Base-by-base conservation (phyloP, 495 filamentous ascomycete species). In the Aspergillus wentii region DNA sequence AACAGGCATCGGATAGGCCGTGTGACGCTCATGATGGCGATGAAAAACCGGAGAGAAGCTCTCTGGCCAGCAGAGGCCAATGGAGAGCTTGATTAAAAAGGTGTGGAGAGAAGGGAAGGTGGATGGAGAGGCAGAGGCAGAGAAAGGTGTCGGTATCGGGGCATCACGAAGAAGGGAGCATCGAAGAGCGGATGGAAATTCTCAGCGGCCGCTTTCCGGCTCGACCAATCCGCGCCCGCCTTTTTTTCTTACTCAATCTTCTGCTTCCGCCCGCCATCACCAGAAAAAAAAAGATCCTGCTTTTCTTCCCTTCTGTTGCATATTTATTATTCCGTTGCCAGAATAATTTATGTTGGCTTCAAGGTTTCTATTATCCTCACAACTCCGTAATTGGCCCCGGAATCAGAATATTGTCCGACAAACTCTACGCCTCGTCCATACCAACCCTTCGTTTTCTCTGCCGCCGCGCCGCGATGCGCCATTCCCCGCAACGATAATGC, bases 1-100 rank as follows among this genome's bases (percentile, higher is more conserved):
- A 80, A 67, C 30, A 81, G 64, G 56, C 76, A 77, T 70, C 66
- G 56, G 55, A 73, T 70, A 19, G 80, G 72, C 27, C 79, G 71
- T 48, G 68, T 61, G 62, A 72, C 56, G 52, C 64, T 81, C 80
- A 83, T 85, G 18, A 11, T 66, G 54, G n/a, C n/a, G n/a, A n/a
- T n/a, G n/a, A n/a, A n/a, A n/a, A n/a, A 35, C 34, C 26, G 30
- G 35, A 29, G n/a, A 11, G 17, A 30, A 34, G 43, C 49, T 56
- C 55, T 41, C 49, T 43, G 48, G 54, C 58, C 54, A 56, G 48
- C 47, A 50, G 33, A 25, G 47, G 46, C 52, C 55, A 37, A 36
- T 39, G 34, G 40, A 47, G 43, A 41, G 51, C 49, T 51, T 48
- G 30, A 35, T 33, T 37, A 48, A 44, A 26, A 25, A 25, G 46